Percentiles rank a stretch among this genome's conserved stretches.
These are phyloP conservation scores for Xylariaceae sp. DNA, from an alignment of 2,329 filamentous ascomycete genomes.

Conservation along the genomic window DNA sequence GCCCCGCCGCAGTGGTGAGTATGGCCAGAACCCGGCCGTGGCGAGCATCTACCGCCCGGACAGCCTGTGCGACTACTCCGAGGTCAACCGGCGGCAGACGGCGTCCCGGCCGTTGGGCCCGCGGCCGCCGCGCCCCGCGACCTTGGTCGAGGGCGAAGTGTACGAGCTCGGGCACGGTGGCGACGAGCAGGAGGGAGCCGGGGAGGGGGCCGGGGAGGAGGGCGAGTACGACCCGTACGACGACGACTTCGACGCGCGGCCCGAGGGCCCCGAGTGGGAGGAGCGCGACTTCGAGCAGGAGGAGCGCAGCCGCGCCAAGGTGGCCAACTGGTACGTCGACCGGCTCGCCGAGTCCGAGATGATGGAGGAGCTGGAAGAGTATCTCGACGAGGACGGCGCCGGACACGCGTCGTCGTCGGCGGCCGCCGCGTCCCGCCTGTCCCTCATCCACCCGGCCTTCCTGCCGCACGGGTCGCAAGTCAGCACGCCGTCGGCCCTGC, in stretches of 20 bases:
- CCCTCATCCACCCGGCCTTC: conserved; percentile 19
- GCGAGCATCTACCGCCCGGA: conserved; percentile 23
- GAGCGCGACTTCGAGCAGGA: conserved; percentile 11
- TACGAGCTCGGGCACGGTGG: no score
- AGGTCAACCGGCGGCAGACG: conserved; percentile 1
- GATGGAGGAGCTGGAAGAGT: conserved; percentile 1
- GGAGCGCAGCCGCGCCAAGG: conserved; percentile 13
- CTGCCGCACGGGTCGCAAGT: conserved; percentile 3
- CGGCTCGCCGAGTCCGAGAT: conserved; percentile 4
- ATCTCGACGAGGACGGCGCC: conserved; percentile 8
- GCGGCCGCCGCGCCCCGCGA: no score
- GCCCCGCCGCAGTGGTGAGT: no score
- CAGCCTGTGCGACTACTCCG: conserved; percentile 13
- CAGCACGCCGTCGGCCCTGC: conserved; percentile 12
- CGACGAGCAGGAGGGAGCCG: no score
- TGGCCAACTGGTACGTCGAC: conserved; percentile 16
- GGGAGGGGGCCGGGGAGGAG: no score
- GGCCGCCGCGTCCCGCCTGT: conserved; percentile 10
- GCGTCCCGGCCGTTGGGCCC: no score
- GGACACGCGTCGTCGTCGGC: no score
- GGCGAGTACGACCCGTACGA: conserved; percentile 8
- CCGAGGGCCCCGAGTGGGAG: conserved; percentile 5
- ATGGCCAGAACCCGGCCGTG: no score
- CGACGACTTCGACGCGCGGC: no score
- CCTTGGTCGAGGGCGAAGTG: no score